Conservation (phyloP, 148 eudicot species). For the Euryodendron excelsum region DNA sequence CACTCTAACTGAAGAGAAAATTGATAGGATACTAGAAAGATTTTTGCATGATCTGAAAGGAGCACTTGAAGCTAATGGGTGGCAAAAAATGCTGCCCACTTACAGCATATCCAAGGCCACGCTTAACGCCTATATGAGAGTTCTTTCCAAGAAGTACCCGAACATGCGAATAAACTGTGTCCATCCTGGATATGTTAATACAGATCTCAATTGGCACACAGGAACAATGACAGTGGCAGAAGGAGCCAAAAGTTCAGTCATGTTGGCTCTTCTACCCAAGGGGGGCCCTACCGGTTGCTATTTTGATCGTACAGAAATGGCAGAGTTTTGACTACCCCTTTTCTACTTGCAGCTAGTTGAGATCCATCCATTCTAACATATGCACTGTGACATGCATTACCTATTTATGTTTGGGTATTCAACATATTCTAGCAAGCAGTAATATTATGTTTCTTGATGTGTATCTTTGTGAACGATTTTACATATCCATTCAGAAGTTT, state of each 20-base stretch:
- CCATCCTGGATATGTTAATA: conserved; percentile 39
- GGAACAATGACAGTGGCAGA: conserved; percentile 39
- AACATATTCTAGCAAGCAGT: too few relatives aligned
- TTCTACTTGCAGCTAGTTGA: too few relatives aligned
- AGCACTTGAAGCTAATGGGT: conserved; percentile 37
- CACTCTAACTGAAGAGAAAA: conserved; percentile 30
- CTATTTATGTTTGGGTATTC: too few relatives aligned
- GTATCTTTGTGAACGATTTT: too few relatives aligned
- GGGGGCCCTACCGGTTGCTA: conserved; percentile 36
- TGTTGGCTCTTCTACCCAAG: conserved; percentile 35
- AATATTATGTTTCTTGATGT: too few relatives aligned
- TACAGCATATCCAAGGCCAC: conserved; percentile 44
- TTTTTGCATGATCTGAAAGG: conserved; percentile 34
- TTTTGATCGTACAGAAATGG: conserved; percentile 32
- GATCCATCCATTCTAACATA: too few relatives aligned
- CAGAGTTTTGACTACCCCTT: conserved; percentile 29
- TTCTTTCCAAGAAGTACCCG: conserved; percentile 35
- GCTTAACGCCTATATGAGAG: conserved; percentile 37
- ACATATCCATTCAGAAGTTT: too few relatives aligned
- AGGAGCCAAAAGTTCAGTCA: conserved; percentile 38
- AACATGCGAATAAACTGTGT: conserved; percentile 40
- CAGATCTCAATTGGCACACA: conserved; percentile 42
- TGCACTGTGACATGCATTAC: too few relatives aligned
- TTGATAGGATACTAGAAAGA: conserved; percentile 29
- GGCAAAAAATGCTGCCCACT: conserved; percentile 42